Evolutionary conservation across 495 filamentous ascomycete genomes (phyloP), one percentile per base, ranked within the genome.

Genomic region (Penicillium coffeae): DNA sequence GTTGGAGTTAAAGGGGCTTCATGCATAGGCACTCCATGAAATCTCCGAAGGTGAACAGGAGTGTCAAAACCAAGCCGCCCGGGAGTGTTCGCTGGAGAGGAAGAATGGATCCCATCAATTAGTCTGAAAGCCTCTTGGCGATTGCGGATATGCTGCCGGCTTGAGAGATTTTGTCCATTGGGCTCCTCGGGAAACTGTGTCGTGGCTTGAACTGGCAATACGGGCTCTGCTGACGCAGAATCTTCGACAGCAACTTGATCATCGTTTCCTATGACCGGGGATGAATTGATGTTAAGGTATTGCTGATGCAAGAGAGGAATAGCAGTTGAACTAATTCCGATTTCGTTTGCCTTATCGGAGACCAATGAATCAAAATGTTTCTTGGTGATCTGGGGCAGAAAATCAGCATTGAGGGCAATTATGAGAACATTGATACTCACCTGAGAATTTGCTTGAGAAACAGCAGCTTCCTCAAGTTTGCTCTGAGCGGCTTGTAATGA

Each of bases 21-120:
- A 40, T 45, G 42, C 1, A 50, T 48, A 13, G 50, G 44, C 15
- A 52, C 59, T 10, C 58, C 54, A 21, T 42, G 58, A 14, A 68
- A 50, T 48, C 52, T 53, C 18, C 59, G 58, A 38, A 69, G 39
- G 45, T 71, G 55, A 32, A 64, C 54, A 32, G 60, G 61, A 21
- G 73, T 78, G 32, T 71, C 63, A 42, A 68, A 72, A 12, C 56
- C 64, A 18, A 59, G 40, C 41, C 66, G 58, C 39, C 45, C 58
- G 22, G 64, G 62, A 7, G 62, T 65, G 30, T 58, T 60, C 22
- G 51, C 55, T 12, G 54, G 69, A 7, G 85, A 76, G 35, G 79
- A 86, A 1, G 86, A 85, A 6, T 74, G 68, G 32, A 94, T 72
- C 16, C 83, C 79, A 8, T 87, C 76, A 55, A 92, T 91, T 56